A percentile compares a stretch with the other conserved stretches of the same genome.
phyloP scores from a whole-genome alignment of 169 alveolate genomes.

The Plasmodium sp. region DNA sequence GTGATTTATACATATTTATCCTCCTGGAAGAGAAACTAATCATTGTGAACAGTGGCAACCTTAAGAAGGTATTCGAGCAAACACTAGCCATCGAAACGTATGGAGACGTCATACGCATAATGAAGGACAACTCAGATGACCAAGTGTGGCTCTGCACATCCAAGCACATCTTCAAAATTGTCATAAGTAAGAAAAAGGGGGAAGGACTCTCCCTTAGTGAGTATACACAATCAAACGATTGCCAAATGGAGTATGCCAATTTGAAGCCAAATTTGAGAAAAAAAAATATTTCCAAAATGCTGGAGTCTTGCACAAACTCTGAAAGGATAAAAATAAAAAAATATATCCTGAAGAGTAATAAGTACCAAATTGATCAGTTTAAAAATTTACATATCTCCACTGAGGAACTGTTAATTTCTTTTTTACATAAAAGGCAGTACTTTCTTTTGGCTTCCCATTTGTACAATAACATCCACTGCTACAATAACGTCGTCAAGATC shows the following conservation, averaged over 20 bases:
- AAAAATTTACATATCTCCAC: conserved; percentile 39
- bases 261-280: conserved; percentile 4
- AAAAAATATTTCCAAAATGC: conserved; percentile 10
- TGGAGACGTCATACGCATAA: conserved; percentile 47
- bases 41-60: conserved; percentile 27
- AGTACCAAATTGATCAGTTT: conserved; percentile 60
- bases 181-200: conserved; percentile 26
- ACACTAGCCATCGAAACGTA: conserved; percentile 50
- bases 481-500: conserved; percentile 26
- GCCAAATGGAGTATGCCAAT: neutral
- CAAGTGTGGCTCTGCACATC: conserved; percentile 74
- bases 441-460: conserved; percentile 25
- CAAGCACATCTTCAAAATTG: conserved; percentile 65
- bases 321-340: conserved; percentile 44
- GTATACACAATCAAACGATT: neutral
- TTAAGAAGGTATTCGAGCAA: conserved; percentile 71
- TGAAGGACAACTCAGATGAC: conserved; percentile 62
- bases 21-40: conserved; percentile 71
- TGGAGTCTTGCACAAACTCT: conserved; percentile 1
- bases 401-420: conserved; percentile 62
- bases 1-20: conserved; percentile 42
- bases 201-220: neutral
- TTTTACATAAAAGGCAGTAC: conserved; percentile 67
- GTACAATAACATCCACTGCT: conserved; percentile 59
- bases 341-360: conserved; percentile 43